Evolutionary conservation across 2,329 filamentous ascomycete species (phyloP).

Genomic region (Arthrobotrys pseudoclavata): DNA sequence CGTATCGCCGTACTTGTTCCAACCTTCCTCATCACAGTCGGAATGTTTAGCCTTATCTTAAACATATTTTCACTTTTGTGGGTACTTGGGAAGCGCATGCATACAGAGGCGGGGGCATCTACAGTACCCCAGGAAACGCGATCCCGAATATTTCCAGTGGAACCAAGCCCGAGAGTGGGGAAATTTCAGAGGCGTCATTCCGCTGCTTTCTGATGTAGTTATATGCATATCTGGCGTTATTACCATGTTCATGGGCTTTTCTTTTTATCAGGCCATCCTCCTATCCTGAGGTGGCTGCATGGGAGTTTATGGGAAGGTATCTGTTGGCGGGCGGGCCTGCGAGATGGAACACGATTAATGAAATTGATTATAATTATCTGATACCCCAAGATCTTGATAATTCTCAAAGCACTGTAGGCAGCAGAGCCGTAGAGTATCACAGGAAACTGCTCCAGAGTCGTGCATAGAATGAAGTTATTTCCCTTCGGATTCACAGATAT

Average conservation of each 20-base stretch:
- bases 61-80: slow-evolving; percentile 5
- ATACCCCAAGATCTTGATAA: not conserved
- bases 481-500: too few species aligned
- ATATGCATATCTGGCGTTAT: not conserved
- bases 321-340: not conserved
- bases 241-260: not conserved
- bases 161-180: not conserved
- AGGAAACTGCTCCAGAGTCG: not conserved
- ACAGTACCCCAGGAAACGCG: not conserved
- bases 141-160: not conserved
- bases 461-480: too few species aligned
- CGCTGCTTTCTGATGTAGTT: not conserved
- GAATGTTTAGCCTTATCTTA: not conserved
- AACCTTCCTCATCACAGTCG: slow-evolving; percentile 5
- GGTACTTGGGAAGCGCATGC: not conserved
- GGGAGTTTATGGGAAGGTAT: not conserved
- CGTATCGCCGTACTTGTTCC: slow-evolving; percentile 6
- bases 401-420: not conserved
- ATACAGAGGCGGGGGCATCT: not conserved
- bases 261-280: not conserved
- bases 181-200: slow-evolving; percentile 9
- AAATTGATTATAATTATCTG: not conserved
- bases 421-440: not conserved
- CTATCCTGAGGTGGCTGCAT: not conserved
- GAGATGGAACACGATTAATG: not conserved